Percentiles rank a stretch among this genome's conserved stretches.
Evolutionary conservation across 2,329 filamentous ascomycete species (phyloP).

Genomic region (Pseudogymnoascus sp.): DNA sequence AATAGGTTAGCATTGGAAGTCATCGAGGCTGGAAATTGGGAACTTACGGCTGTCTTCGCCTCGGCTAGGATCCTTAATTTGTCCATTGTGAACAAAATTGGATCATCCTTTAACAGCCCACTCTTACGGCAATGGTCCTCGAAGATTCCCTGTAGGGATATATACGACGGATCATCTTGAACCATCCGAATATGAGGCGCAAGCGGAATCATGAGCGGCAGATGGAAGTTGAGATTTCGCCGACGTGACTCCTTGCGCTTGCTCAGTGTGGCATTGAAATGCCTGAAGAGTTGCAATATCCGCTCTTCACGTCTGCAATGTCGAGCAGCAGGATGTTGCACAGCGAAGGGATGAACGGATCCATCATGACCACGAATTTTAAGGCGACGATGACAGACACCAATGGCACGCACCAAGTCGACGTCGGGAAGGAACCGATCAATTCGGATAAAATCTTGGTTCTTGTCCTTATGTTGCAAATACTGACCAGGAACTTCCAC

Average conservation of each 20-base stretch:
- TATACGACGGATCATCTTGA: slow-evolving; percentile 89
- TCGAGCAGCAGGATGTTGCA: slow-evolving; percentile 88
- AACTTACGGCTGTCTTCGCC: slow-evolving; percentile 20
- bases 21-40: background rate
- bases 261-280: slow-evolving; percentile 85
- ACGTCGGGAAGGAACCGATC: slow-evolving; percentile 95
- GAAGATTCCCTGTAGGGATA: slow-evolving; percentile 89
- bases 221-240: slow-evolving; percentile 89
- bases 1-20: slow-evolving; percentile 29
- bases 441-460: slow-evolving; percentile 95
- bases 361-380: slow-evolving; percentile 97
- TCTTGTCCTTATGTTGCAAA: slow-evolving; percentile 95
- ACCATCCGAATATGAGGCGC: slow-evolving; percentile 93
- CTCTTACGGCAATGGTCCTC: slow-evolving; percentile 91
- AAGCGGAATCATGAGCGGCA: slow-evolving; percentile 91
- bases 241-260: slow-evolving; percentile 94
- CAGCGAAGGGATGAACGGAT: slow-evolving; percentile 91
- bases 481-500: slow-evolving; percentile 98
- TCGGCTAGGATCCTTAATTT: slow-evolving; percentile 71
- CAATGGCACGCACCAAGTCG: slow-evolving; percentile 83
- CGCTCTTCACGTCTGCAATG: slow-evolving; percentile 92
- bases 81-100: slow-evolving; percentile 90
- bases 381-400: slow-evolving; percentile 83
- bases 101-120: slow-evolving; percentile 87
- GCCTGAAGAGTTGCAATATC: slow-evolving; percentile 91